Evolutionary conservation across 2,329 filamentous ascomycete species (phyloP).

Genomic region (Fusarium clavum): DNA sequence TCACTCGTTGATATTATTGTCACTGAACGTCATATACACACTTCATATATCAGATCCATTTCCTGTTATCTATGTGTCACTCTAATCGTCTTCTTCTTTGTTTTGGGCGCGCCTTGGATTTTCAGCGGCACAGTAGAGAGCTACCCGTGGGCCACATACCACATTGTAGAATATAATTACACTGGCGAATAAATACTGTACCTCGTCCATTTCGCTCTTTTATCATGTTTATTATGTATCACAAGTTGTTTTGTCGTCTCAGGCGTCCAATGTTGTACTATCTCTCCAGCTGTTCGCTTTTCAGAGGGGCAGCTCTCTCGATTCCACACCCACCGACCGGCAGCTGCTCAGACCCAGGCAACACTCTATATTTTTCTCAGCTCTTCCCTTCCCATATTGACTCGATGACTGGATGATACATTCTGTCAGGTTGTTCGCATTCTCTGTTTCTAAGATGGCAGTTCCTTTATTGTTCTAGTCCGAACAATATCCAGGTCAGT

Average conservation of each 20-base stretch:
- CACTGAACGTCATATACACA: rapidly evolving
- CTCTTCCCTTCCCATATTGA: background rate
- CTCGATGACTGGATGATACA: background rate
- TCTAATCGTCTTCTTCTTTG: rapidly evolving
- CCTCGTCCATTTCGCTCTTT: background rate
- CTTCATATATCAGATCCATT: rapidly evolving
- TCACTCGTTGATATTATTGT: background rate
- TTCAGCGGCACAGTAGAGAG: background rate
- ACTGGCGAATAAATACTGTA: background rate
- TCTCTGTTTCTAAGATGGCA: background rate
- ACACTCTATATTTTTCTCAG: background rate
- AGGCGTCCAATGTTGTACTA: background rate
- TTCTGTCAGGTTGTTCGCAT: background rate
- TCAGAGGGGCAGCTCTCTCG: background rate
- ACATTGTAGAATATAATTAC: background rate
- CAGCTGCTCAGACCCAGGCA: background rate
- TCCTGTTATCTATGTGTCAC: rapidly evolving
- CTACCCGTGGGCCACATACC: background rate
- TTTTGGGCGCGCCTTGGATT: background rate
- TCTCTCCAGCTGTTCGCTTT: background rate
- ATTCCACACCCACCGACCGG: background rate
- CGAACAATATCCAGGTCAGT: slow-evolving; percentile 23
- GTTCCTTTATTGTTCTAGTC: background rate
- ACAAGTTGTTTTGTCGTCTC: no score
- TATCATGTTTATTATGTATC: background rate